Evolutionary conservation across 2,329 filamentous ascomycete genomes (phyloP).

Genomic region (Calonectria montana): DNA sequence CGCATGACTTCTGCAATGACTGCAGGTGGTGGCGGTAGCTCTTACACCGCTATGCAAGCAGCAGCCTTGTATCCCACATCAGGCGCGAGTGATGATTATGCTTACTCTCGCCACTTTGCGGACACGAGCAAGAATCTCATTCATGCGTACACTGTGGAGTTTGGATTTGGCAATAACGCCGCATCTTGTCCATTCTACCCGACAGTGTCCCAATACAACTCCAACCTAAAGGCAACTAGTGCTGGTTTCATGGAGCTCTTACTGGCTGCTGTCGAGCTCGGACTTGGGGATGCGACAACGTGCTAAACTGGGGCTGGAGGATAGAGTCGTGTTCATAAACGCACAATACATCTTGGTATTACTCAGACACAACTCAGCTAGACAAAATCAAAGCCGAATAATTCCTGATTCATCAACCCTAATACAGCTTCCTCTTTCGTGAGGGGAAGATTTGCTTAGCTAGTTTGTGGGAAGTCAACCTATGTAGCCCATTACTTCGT

Average conservation of each 20-base stretch:
- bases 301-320: background rate
- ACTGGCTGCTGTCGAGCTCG: slow-evolving; percentile 35
- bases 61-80: slow-evolving; percentile 56
- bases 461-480: too few relatives aligned
- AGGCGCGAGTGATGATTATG: slow-evolving; percentile 57
- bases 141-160: slow-evolving; percentile 53
- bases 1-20: slow-evolving; percentile 46
- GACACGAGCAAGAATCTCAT: slow-evolving; percentile 22
- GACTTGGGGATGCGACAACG: slow-evolving; percentile 7
- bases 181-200: slow-evolving; percentile 54
- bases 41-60: slow-evolving; percentile 52
- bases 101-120: slow-evolving; percentile 34
- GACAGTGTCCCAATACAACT: slow-evolving; percentile 50
- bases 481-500: too few relatives aligned
- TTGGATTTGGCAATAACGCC: slow-evolving; percentile 44
- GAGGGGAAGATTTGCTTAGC: too few relatives aligned
- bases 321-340: background rate
- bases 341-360: too few relatives aligned
- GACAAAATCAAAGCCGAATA: too few relatives aligned
- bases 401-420: too few relatives aligned
- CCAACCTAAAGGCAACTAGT: slow-evolving; percentile 49
- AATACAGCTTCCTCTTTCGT: too few relatives aligned
- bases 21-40: slow-evolving; percentile 36
- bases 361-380: too few relatives aligned
- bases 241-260: slow-evolving; percentile 58